phyloP scores from a whole-genome alignment of 257 asterid species.

The Oldenlandia corymbosa region DNA sequence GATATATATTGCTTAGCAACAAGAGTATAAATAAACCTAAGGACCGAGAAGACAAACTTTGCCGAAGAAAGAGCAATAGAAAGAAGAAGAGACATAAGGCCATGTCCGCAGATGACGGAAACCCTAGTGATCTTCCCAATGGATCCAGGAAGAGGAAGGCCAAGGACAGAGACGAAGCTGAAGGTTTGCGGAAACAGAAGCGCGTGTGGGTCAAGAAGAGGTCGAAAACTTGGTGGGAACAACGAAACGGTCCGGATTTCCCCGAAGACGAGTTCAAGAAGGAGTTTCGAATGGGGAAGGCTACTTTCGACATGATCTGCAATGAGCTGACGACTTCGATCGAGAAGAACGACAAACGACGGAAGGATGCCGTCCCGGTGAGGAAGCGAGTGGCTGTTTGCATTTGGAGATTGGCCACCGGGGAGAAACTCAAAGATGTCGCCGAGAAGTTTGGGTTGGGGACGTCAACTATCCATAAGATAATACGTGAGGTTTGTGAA shows the following conservation, averaged over 20 bases:
- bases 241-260: conserved; percentile 80
- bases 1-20: too few relatives aligned
- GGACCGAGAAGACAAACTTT: too few relatives aligned
- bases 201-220: conserved; percentile 89
- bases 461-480: conserved; percentile 85
- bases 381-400: conserved; percentile 90
- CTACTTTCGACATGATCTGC: conserved; percentile 77
- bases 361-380: conserved; percentile 91
- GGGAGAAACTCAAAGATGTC: conserved; percentile 85
- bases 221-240: conserved; percentile 96
- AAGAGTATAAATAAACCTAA: too few relatives aligned
- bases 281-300: conserved; percentile 91
- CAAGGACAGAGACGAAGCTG: too few relatives aligned
- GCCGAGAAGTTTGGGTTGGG: conserved; percentile 90
- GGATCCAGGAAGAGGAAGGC: too few relatives aligned
- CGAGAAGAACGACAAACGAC: conserved; percentile 82
- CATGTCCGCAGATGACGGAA: too few relatives aligned
- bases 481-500: conserved; percentile 83
- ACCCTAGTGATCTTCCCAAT: too few relatives aligned
- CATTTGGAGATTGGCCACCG: conserved; percentile 96
- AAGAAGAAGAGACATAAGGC: too few relatives aligned
- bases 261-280: conserved; percentile 80
- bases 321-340: conserved; percentile 64
- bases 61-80: too few relatives aligned
- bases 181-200: too few relatives aligned